Evolutionary conservation across 164 flowering plant genomes (phyloP), one percentile per base, ranked within the genome.

Genomic region (Magnolia sinica): DNA sequence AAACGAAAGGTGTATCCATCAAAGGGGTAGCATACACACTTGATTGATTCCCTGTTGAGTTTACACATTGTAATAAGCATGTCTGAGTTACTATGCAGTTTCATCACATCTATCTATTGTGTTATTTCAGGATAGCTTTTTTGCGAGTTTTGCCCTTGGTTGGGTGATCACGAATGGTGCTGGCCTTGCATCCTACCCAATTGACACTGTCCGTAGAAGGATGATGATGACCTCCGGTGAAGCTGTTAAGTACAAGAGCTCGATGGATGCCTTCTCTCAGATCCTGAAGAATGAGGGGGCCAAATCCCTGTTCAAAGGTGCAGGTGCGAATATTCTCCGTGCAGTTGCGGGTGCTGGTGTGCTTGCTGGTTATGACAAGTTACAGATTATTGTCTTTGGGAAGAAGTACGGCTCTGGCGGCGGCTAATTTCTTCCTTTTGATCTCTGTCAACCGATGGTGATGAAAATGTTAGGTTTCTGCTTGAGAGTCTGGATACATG

Each of bases 141-240:
- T 88, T 27, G 92, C 92, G 50, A 89, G 92, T 79, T 89, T 89
- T 78, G 90, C 86, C 19, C 88, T 89, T 29, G 92, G 92, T 72
- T 89, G 91, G 91, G 76, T 87, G 55, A 87, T 89, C 81, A 89
- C 92, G 37, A 89, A 86, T 61, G 92, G 91, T 81, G 92, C 92
- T 70, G 89, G 89, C 16, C 89, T 89, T 73, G 92, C 91, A 27
- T 88, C 92, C 20, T 89, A 89, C 85, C 92, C 92, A 3, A 88
- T 89, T 77, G 92, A 89, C 59, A 89, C 92, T 3, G 91, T 89
- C 69, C 86, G 92, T 24, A 88, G 92, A 86, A 89, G 92, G 79
- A 89, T 89, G 92, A 89, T 89, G 92, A 89, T 89, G 91, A 89
- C 92, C 22, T 89, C 92, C 4, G 92, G 92, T 66, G 89, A 89